Conservation (phyloP, 2,329 filamentous ascomycete species). For the Colletotrichum karsti region DNA sequence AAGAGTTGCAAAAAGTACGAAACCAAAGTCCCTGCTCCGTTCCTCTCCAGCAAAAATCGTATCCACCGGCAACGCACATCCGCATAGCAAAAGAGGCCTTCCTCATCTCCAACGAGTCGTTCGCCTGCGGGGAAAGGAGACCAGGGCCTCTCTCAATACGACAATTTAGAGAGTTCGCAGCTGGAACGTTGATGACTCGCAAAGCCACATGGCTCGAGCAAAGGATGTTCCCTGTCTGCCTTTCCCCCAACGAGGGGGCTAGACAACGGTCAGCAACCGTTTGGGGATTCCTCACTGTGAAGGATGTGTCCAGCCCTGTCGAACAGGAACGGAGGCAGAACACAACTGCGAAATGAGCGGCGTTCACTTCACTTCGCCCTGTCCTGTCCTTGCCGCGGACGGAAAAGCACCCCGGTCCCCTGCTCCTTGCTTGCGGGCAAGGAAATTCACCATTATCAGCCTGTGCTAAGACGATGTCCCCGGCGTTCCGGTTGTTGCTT, state of each 20-base stretch:
- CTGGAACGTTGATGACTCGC: slow-evolving; percentile 15
- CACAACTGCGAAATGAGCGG: slow-evolving; percentile 19
- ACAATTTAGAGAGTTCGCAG: not conserved
- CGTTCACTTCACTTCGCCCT: no score
- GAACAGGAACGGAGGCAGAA: slow-evolving; percentile 6
- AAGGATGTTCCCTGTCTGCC: slow-evolving; percentile 2
- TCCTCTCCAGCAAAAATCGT: not conserved
- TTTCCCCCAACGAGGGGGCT: slow-evolving; percentile 1
- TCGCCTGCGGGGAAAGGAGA: slow-evolving; percentile 10
- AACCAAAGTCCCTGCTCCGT: slow-evolving; percentile 9
- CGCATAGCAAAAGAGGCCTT: slow-evolving; percentile 4
- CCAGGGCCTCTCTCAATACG: slow-evolving; percentile 3
- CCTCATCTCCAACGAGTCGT: slow-evolving; percentile 1
- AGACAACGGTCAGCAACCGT: slow-evolving; percentile 6
- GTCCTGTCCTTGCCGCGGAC: not conserved
- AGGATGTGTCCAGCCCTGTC: slow-evolving; percentile 10
- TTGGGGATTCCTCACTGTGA: not conserved
- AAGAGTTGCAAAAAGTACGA: not conserved
- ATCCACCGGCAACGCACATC: not conserved
- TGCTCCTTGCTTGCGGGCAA: not conserved
- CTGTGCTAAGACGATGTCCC: not conserved
- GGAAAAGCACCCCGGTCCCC: not conserved
- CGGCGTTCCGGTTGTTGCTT: slow-evolving; percentile 16
- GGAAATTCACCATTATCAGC: slow-evolving; percentile 1
- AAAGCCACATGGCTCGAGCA: slow-evolving; percentile 22